Evolutionary conservation across 345 rosid species (phyloP), one percentile per base, ranked within the genome.

Genomic region (Trapa bicornis): DNA sequence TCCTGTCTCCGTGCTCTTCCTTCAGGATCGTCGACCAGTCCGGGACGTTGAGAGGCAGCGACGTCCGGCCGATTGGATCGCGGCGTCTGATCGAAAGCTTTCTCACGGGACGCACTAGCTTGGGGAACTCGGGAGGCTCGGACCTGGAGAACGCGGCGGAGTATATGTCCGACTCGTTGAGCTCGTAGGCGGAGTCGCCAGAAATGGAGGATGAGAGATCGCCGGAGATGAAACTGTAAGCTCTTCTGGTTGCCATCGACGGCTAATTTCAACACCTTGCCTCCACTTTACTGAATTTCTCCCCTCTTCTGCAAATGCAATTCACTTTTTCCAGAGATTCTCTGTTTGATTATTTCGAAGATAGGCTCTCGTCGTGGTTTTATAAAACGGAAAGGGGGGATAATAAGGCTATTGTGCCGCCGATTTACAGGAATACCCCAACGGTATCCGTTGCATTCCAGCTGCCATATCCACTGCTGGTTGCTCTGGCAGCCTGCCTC

Each of bases 11-110:
- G 68, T 70, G 52, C 64, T 70, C 73, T 38, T 53, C 73, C 68
- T 54, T 53, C 52, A 64, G 73, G 67, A 70, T 70, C 73, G 64
- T 70, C 11, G 68, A 41, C 73, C 68, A 70, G 68, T 65, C 73
- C 53, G 73, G 73, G 39, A 70, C 47, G 52, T 56, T 65, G 63
- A 70, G 68, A 37, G 73, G 68, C 64, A 65, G 63, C 54, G 73
- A 70, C 33, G 36, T 10, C 22, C 35, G 29, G 29, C 29, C 67
- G 67, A 22, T 38, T 50, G 10, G 37, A 12, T 60, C 62, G 2
- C 12, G 8, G 33, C 4, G 35, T 12, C 22, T 32, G 37, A 22
- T 14, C 11, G 37, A 14, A 37, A 38, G 5, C 9, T 32, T 60
- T 12, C 62, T 29, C 62, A 2, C 35, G 2, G 13, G 37, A 38